phyloP scores from a whole-genome alignment of 495 filamentous ascomycete genomes.

The Parmelia sp. region DNA sequence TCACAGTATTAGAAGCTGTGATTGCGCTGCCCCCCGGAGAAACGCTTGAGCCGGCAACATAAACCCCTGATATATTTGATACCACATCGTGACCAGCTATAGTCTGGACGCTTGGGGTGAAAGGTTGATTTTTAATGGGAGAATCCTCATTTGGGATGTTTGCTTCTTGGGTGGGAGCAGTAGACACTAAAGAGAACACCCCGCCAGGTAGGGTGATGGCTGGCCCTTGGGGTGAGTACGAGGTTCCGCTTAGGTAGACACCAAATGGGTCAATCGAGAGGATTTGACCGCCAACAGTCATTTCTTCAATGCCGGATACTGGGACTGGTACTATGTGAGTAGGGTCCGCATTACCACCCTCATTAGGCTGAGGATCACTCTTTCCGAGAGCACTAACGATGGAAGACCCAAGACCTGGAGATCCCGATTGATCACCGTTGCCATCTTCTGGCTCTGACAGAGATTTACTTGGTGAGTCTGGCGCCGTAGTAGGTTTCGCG shows the following conservation, averaged over 20 bases:
- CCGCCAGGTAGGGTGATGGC: background rate
- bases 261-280: background rate
- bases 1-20: background rate
- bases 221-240: background rate
- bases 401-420: background rate
- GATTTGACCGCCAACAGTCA: background rate
- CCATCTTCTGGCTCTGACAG: background rate
- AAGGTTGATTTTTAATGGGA: background rate
- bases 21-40: background rate
- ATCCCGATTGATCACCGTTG: background rate
- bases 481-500: background rate
- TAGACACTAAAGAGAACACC: background rate
- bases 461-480: background rate
- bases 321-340: background rate
- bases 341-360: background rate
- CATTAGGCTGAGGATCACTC: background rate
- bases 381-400: background rate
- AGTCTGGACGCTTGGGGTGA: background rate
- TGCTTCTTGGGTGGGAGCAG: background rate
- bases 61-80: background rate
- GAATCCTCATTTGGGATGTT: background rate
- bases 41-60: background rate
- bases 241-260: background rate
- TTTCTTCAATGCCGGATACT: background rate
- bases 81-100: background rate